Base-by-base conservation (phyloP, 2,329 filamentous ascomycete genomes). In the Ceratocystis alfenasii region DNA sequence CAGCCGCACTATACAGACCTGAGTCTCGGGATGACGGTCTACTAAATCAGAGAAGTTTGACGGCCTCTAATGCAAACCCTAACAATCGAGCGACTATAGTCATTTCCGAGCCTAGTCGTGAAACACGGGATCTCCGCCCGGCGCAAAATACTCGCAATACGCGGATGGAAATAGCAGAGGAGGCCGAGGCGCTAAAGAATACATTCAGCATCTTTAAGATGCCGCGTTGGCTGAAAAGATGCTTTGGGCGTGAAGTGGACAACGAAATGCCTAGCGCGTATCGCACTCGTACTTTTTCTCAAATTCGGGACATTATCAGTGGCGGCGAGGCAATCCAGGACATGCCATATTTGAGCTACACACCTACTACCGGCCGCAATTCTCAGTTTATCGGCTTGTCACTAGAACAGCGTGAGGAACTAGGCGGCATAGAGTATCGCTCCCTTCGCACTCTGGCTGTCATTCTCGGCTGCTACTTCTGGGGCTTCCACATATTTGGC, bases 351-450 rank as follows among this genome's bases (percentile, higher is more conserved):
- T 82, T 99, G 63, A 96, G 90, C 74, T 97, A 90, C 83, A 87
- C 92, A 68, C 90, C 94, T 1, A 99, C 94, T 0, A 83, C 96
- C 65, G 93, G 88, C 28, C 86, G 94, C 69, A 99, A 99, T 74
- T 97, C 93, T 10, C 87, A 89, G 46, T 99, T 97, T 72, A 82
- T 94, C 12, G 90, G 92, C 70, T 76, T 99, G 69, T 89, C 88
- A 0, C 88, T 95, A 70, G 90, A 94, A 69, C 91, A 99, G 75
- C 84, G 94, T 70, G 92, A 99, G 73, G 94, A 99, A 75, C 78
- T 99, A 1, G 94, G 94, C 10, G 94, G 94, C 22, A 96, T 99
- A 69, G 94, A 99, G 74, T 99, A 99, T 72, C 87, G 94, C 5
- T 89, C 93, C 0, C 75, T 99, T 68, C 95, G 96, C 74, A 90